A percentile compares a stretch with the other conserved stretches of the same genome.
Evolutionary conservation across 164 flowering plant genomes (phyloP).

Genomic region (Platanus orientalis): DNA sequence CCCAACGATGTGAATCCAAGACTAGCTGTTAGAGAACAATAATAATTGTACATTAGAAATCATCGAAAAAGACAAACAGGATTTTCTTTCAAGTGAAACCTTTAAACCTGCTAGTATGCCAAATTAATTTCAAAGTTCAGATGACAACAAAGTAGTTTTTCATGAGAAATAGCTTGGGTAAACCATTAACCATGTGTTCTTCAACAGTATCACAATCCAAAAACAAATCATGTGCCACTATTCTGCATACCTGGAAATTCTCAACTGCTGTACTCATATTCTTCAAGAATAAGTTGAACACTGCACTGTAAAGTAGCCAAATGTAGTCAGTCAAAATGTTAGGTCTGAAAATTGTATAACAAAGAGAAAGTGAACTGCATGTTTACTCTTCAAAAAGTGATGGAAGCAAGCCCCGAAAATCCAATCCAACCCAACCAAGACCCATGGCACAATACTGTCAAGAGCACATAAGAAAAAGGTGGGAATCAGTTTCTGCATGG

Average conservation of each 20-base stretch:
- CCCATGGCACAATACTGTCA: conserved; percentile 94
- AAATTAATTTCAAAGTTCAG: not conserved
- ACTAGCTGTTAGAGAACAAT: conserved; percentile 53
- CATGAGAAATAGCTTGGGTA: not conserved
- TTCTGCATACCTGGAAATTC: conserved; percentile 79
- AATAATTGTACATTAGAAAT: conserved; percentile 3
- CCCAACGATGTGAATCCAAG: conserved; percentile 98
- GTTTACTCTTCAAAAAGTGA: conserved; percentile 93
- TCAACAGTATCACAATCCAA: conserved; percentile 4
- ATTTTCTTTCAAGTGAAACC: conserved; percentile 1
- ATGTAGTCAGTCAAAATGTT: conserved; percentile 2
- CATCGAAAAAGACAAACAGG: not conserved
- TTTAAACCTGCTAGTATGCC: not conserved
- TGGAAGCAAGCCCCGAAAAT: conserved; percentile 95
- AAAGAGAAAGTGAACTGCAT: not conserved
- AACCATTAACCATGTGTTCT: not conserved
- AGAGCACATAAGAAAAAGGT: conserved; percentile 7
- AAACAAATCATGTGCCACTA: not conserved
- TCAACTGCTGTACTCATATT: conserved; percentile 86
- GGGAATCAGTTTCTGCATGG: conserved; percentile 5
- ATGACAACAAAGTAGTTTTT: not conserved
- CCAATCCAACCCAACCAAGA: conserved; percentile 96
- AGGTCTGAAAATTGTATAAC: not conserved
- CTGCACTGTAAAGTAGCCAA: conserved; percentile 61
- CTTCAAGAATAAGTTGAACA: conserved; percentile 81